Conservation (phyloP, 805 yeast species). For the Schwanniomyces polymorphus region DNA sequence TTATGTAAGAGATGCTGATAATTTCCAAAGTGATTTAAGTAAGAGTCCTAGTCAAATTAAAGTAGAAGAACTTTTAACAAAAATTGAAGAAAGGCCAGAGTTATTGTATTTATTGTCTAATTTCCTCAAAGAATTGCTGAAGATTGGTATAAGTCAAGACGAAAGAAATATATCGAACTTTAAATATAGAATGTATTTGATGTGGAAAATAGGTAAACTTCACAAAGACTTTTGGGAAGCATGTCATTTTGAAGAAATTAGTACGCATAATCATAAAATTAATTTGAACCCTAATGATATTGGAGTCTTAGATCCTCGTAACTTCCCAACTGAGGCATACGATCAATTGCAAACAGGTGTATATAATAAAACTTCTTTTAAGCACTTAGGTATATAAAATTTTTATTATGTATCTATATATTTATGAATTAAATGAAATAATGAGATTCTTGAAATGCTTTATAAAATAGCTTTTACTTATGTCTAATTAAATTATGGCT, state of each 20-base stretch:
- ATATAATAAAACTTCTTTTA: constrained; percentile 21
- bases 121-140: constrained; percentile 31
- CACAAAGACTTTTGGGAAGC: constrained; percentile 40
- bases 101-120: constrained; percentile 26
- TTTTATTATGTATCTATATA: background rate
- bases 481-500: constrained; percentile 48
- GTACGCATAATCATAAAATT: constrained; percentile 29
- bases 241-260: constrained; percentile 27
- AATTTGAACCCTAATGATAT: constrained; percentile 20
- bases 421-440: background rate
- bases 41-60: constrained; percentile 19
- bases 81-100: constrained; percentile 25
- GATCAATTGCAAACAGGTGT: constrained; percentile 25
- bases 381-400: constrained; percentile 10
- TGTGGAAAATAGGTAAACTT: constrained; percentile 20
- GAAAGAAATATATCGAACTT: constrained; percentile 9
- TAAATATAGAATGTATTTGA: constrained; percentile 18
- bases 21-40: constrained; percentile 18
- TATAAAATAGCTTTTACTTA: background rate
- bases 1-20: constrained; percentile 29
- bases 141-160: constrained; percentile 23
- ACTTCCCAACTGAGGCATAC: constrained; percentile 28
- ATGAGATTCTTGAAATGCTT: background rate
- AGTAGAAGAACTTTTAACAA: constrained; percentile 20
- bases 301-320: constrained; percentile 40